phyloP scores from a whole-genome alignment of 768 basidiomycete species.

The Dictyophora rubrovolvata region DNA sequence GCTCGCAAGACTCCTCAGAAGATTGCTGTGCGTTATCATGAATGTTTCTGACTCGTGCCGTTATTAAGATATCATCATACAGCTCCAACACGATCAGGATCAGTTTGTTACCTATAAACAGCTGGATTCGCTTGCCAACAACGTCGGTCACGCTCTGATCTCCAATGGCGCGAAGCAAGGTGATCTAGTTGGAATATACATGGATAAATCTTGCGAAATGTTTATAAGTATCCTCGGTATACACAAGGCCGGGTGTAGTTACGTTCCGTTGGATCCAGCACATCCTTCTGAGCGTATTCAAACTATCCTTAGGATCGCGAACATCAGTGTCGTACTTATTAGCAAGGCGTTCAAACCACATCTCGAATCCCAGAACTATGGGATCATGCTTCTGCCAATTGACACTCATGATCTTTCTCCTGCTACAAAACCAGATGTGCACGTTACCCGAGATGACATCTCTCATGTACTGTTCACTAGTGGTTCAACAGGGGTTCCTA shows the following conservation, averaged over 20 bases:
- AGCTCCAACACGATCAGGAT: too few relatives aligned
- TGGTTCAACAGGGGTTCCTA: neutral
- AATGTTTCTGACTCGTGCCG: too few relatives aligned
- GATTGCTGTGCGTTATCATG: neutral
- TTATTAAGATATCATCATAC: too few relatives aligned
- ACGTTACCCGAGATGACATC: neutral
- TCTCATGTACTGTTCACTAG: neutral
- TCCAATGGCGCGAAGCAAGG: neutral
- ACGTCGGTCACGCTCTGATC: neutral
- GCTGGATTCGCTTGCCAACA: neutral
- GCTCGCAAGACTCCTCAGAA: neutral
- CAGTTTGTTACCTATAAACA: neutral
- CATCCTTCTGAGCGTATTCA: neutral
- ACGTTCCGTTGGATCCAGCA: neutral
- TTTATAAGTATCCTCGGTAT: too few relatives aligned
- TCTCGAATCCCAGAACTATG: neutral
- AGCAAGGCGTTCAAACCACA: neutral
- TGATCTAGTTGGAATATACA: neutral
- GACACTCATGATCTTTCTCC: neutral
- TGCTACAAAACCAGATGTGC: neutral
- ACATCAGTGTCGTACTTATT: neutral
- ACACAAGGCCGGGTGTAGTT: too few relatives aligned
- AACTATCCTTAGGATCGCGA: neutral
- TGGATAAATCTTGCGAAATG: neutral
- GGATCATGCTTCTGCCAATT: neutral